A percentile compares a stretch with the other conserved stretches of the same genome.
Evolutionary conservation across 139 green algal genomes (phyloP).

Genomic region (Gonium pectorale): DNA sequence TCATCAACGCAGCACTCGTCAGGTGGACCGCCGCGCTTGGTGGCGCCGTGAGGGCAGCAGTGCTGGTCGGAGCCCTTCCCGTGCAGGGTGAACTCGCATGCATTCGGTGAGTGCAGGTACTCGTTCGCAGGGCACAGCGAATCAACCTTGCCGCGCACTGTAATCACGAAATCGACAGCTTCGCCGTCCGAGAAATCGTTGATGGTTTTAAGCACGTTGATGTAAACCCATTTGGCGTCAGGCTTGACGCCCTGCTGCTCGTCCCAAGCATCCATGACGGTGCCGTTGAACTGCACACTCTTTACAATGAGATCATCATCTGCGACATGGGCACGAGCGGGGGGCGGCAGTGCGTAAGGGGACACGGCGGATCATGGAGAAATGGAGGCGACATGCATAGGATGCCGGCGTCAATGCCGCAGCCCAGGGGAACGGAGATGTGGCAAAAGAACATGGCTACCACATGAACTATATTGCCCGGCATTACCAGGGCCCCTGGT

Average conservation of each 20-base stretch:
- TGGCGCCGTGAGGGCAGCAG: constrained; percentile 60
- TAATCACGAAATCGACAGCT: constrained; percentile 51
- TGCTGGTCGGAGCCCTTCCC: constrained; percentile 45
- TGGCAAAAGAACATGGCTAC: no score
- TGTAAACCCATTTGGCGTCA: constrained; percentile 50
- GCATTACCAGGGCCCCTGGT: no score
- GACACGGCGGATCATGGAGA: no score
- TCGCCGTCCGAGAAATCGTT: background rate
- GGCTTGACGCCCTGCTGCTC: constrained; percentile 7
- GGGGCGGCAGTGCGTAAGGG: no score
- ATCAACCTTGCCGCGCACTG: constrained; percentile 45
- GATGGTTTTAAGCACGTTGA: constrained; percentile 19
- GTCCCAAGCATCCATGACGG: background rate
- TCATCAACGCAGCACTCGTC: constrained; percentile 60
- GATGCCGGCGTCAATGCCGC: no score
- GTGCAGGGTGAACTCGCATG: constrained; percentile 61
- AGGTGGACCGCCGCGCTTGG: constrained; percentile 6
- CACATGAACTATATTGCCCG: no score
- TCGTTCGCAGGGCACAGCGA: constrained; percentile 47
- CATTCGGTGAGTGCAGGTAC: constrained; percentile 40
- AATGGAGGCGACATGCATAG: no score
- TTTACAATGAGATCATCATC: constrained; percentile 53
- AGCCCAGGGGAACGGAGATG: background rate
- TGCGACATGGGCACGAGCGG: no score
- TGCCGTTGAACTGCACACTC: constrained; percentile 57